Conservation (phyloP, 208 protist genomes). For the Trypanosoma rangeli region DNA sequence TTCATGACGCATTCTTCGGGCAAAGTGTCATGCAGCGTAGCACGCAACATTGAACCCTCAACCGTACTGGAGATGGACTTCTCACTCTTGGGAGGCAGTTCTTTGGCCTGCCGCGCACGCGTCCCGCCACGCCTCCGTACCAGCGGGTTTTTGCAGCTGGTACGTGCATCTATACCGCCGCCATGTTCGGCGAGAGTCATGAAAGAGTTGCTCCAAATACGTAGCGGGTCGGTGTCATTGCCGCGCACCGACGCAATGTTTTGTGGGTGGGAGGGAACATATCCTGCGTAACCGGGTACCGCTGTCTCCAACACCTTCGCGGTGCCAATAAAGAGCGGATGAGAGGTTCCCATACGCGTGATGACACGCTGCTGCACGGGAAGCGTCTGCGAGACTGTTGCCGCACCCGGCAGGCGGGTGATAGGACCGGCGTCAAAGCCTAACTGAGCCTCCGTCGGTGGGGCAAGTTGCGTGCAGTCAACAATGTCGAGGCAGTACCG, state of each 20-base stretch:
- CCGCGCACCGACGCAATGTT: slow-evolving; percentile 53
- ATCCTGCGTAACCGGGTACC: slow-evolving; percentile 56
- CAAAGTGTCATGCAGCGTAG: slow-evolving; percentile 37
- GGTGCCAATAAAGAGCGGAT: slow-evolving; percentile 68
- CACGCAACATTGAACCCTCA: slow-evolving; percentile 68
- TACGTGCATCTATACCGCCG: slow-evolving; percentile 61
- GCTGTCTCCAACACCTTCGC: slow-evolving; percentile 58
- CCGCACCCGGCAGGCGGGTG: slow-evolving; percentile 37
- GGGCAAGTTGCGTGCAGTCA: slow-evolving; percentile 67
- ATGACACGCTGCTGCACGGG: slow-evolving; percentile 68
- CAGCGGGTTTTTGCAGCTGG: slow-evolving; percentile 40
- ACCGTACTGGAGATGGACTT: slow-evolving; percentile 51
- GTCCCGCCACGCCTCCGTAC: slow-evolving; percentile 45
- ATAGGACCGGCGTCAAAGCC: slow-evolving; percentile 48
- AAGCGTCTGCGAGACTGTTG: slow-evolving; percentile 42
- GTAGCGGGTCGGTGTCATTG: slow-evolving; percentile 49
- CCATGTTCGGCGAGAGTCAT: slow-evolving; percentile 89
- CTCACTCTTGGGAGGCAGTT: slow-evolving; percentile 55
- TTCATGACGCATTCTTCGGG: slow-evolving; percentile 64
- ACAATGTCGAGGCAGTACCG: slow-evolving; percentile 83
- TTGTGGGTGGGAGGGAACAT: slow-evolving; percentile 46
- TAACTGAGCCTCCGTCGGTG: slow-evolving; percentile 61
- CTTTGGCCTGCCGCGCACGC: slow-evolving; percentile 39
- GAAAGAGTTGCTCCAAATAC: slow-evolving; percentile 81
- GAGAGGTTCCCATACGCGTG: slow-evolving; percentile 65